Percentiles rank a stretch among this genome's conserved stretches.
These are phyloP conservation scores for Suhomyces xylopsoci DNA, from an alignment of 805 yeast genomes.

Conservation along the genomic window DNA sequence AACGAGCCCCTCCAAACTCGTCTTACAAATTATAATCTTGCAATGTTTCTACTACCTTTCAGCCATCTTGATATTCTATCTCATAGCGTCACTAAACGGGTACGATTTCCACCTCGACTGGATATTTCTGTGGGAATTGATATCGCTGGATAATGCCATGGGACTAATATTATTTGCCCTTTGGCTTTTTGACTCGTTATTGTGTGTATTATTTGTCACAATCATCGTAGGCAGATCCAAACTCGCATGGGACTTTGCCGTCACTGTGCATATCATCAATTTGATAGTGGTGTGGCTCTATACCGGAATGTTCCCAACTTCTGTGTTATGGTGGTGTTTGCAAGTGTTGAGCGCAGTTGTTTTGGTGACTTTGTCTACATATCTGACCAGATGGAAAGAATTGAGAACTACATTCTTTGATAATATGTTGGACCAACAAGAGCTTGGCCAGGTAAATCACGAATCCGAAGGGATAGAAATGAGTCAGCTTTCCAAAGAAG, in stretches of 20 bases:
- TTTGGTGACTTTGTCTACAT: slow-evolving; percentile 79
- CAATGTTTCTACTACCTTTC: slow-evolving; percentile 77
- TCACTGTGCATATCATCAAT: slow-evolving; percentile 86
- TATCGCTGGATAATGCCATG: slow-evolving; percentile 70
- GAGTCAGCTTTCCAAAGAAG: slow-evolving; percentile 11
- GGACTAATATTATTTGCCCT: slow-evolving; percentile 71
- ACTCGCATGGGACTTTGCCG: slow-evolving; percentile 92
- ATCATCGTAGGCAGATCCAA: slow-evolving; percentile 89
- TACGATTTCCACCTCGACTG: slow-evolving; percentile 62
- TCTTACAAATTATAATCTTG: slow-evolving; percentile 70
- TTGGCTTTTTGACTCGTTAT: slow-evolving; percentile 81
- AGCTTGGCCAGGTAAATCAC: slow-evolving; percentile 36
- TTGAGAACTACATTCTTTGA: slow-evolving; percentile 86
- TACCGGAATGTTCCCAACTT: slow-evolving; percentile 64
- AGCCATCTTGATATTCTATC: slow-evolving; percentile 63
- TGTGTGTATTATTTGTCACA: slow-evolving; percentile 82
- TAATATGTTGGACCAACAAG: slow-evolving; percentile 62
- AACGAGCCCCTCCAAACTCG: slow-evolving; percentile 33
- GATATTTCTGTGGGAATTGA: slow-evolving; percentile 77
- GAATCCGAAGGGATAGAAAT: slow-evolving; percentile 16
- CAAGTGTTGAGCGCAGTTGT: slow-evolving; percentile 66
- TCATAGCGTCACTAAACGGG: slow-evolving; percentile 69
- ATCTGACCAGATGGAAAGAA: slow-evolving; percentile 90
- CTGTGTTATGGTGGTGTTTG: slow-evolving; percentile 79
- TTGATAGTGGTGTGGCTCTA: slow-evolving; percentile 65